Percentiles rank a stretch among this genome's conserved stretches.
phyloP scores from a whole-genome alignment of 495 filamentous ascomycete genomes.

The Parathielavia appendiculata region DNA sequence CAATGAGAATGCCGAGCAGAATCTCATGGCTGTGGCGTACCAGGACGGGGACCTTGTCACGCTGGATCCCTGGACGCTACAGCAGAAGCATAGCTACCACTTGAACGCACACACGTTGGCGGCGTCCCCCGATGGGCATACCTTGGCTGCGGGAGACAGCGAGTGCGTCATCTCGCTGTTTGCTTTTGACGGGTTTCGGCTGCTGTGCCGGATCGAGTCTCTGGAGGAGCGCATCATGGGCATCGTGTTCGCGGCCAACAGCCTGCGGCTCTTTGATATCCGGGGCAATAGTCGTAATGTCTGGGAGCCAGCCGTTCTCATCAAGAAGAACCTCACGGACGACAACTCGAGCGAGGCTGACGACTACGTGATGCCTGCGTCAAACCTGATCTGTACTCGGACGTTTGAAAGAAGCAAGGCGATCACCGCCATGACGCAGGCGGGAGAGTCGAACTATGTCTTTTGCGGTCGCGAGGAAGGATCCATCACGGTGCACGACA shows the following conservation, averaged over 20 bases:
- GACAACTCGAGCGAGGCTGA: slow-evolving; percentile 22
- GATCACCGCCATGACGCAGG: slow-evolving; percentile 19
- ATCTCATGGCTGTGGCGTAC: slow-evolving; percentile 23
- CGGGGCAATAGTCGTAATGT: slow-evolving; percentile 21
- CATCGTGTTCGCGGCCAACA: slow-evolving; percentile 24
- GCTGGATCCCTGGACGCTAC: slow-evolving; percentile 18
- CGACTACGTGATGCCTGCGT: slow-evolving; percentile 17
- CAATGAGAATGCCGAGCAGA: slow-evolving; percentile 21
- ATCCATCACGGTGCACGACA: slow-evolving; percentile 22
- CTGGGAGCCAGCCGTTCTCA: slow-evolving; percentile 24
- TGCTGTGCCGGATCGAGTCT: slow-evolving; percentile 21
- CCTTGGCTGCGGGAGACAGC: slow-evolving; percentile 24
- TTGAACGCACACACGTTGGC: slow-evolving; percentile 23
- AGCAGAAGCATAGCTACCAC: slow-evolving; percentile 18
- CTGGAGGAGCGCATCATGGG: slow-evolving; percentile 21
- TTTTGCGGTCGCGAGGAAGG: slow-evolving; percentile 27
- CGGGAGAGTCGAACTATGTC: slow-evolving; percentile 15
- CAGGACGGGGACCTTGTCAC: slow-evolving; percentile 24
- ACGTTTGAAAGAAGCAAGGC: slow-evolving; percentile 18
- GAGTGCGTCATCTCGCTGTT: slow-evolving; percentile 23
- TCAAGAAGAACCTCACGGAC: slow-evolving; percentile 21
- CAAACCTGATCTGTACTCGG: slow-evolving; percentile 16
- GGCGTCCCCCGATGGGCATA: slow-evolving; percentile 22
- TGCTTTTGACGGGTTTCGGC: slow-evolving; percentile 20
- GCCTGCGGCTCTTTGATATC: slow-evolving; percentile 22